Conservation (phyloP, 306 rosid species). For the Medicago truncatula region DNA sequence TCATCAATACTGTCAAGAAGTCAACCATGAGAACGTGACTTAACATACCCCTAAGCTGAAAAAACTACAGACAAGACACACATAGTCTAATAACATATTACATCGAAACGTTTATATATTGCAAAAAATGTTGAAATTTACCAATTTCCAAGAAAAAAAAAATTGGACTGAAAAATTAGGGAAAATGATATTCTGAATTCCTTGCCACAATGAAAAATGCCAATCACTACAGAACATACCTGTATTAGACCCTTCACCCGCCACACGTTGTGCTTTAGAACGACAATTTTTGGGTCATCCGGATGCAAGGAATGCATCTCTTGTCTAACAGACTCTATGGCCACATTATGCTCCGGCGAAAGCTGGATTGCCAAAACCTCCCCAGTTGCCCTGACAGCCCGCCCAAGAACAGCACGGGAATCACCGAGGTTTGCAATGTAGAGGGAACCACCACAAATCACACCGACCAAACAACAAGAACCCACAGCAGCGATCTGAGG, state of each 20-base stretch:
- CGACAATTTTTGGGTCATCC: constrained; percentile 78
- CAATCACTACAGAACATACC: constrained; percentile 53
- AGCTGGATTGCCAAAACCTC: constrained; percentile 84
- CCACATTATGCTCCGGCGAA: constrained; percentile 89
- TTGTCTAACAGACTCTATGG: constrained; percentile 82
- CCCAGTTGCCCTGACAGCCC: constrained; percentile 75
- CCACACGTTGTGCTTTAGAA: constrained; percentile 94
- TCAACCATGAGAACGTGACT: constrained; percentile 19
- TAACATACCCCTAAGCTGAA: constrained; percentile 12
- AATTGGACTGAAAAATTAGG: constrained; percentile 14
- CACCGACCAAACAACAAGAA: constrained; percentile 86
- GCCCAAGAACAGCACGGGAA: constrained; percentile 93
- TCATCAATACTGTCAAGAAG: constrained; percentile 1
- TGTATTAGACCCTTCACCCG: constrained; percentile 97
- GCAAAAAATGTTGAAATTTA: constrained; percentile 1
- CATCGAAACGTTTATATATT: neutral
- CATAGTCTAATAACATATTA: constrained; percentile 10
- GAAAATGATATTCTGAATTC: neutral
- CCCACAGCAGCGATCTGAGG: constrained; percentile 98
- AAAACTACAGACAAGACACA: constrained; percentile 11
- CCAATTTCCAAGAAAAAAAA: constrained; percentile 14
- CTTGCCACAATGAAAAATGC: constrained; percentile 4
- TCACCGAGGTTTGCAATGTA: constrained; percentile 94
- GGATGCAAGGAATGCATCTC: constrained; percentile 97
- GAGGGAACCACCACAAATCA: constrained; percentile 77